phyloP scores from a whole-genome alignment of 148 eudicot species.

The Polygonum maritimum region DNA sequence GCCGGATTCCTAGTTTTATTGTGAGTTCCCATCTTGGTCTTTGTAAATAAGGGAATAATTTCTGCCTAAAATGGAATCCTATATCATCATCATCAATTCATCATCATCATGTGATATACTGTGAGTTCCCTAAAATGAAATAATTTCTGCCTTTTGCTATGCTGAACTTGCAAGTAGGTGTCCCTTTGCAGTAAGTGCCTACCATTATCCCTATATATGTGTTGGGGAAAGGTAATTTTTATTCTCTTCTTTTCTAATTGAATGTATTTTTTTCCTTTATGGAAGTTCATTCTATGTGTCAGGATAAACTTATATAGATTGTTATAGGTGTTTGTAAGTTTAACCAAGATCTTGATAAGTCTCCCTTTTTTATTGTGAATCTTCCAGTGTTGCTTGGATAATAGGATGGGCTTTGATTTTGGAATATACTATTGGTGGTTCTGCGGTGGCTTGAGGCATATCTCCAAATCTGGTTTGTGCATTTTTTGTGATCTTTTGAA shows the following conservation, averaged over 20 bases:
- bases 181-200: constrained; percentile 99
- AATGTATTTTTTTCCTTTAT: neutral
- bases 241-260: neutral
- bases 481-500: neutral
- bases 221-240: constrained; percentile 30
- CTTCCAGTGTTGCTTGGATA: constrained; percentile 57
- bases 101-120: too few species aligned
- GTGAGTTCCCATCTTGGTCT: constrained; percentile 32
- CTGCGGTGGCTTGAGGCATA: constrained; percentile 45
- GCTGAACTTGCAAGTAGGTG: constrained; percentile 56
- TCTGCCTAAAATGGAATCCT: too few species aligned
- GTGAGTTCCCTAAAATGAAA: too few species aligned
- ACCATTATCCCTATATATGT: constrained; percentile 55
- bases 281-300: neutral
- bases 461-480: constrained; percentile 35
- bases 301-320: too few species aligned
- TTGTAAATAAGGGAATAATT: neutral
- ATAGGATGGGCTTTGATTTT: constrained; percentile 43
- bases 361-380: neutral
- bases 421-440: constrained; percentile 41
- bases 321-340: too few species aligned
- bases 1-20: constrained; percentile 62
- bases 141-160: constrained; percentile 41
- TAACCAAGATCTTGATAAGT: too few species aligned
- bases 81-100: too few species aligned